These are phyloP conservation scores for Trifolium fragiferum DNA, from an alignment of 306 rosid species.

Conservation along the genomic window DNA sequence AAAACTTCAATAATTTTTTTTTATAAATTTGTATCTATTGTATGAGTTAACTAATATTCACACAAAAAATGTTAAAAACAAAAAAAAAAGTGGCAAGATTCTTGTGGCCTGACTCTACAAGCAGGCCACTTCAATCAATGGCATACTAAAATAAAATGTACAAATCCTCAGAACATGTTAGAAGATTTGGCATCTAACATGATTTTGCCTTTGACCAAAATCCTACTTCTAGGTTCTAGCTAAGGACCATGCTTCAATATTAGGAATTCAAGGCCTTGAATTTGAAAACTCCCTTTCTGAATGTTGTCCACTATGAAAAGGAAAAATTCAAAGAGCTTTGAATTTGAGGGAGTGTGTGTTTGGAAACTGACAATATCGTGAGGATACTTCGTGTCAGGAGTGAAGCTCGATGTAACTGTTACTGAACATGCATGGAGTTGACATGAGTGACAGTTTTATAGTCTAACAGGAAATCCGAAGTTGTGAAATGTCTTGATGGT, in stretches of 20 bases:
- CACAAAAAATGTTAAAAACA: slow-evolving; percentile 24
- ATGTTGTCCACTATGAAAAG: not conserved
- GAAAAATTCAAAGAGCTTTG: slow-evolving; percentile 32
- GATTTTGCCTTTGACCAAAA: slow-evolving; percentile 39
- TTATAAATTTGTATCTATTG: slow-evolving; percentile 27
- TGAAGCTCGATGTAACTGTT: not conserved
- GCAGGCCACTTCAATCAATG: slow-evolving; percentile 42
- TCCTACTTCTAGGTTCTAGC: slow-evolving; percentile 3
- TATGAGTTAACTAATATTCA: slow-evolving; percentile 42
- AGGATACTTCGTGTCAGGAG: not conserved
- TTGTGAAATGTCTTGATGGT: slow-evolving; percentile 80
- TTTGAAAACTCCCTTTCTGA: slow-evolving; percentile 12
- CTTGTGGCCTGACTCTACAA: slow-evolving; percentile 41
- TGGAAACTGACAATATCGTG: not conserved
- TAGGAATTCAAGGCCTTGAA: slow-evolving; percentile 30
- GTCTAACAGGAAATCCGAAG: slow-evolving; percentile 81
- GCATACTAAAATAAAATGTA: slow-evolving; percentile 40
- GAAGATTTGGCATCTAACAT: slow-evolving; percentile 39
- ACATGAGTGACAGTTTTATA: slow-evolving; percentile 41
- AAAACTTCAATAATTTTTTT: slow-evolving; percentile 34
- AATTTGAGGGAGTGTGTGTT: not conserved
- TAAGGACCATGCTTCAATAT: slow-evolving; percentile 23
- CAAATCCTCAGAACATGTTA: slow-evolving; percentile 38
- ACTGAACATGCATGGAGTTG: not conserved
- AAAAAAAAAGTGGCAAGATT: slow-evolving; percentile 21